Evolutionary conservation across 495 filamentous ascomycete species (phyloP), one percentile per base, ranked within the genome.

Genomic region (Oidiodendron maius): DNA sequence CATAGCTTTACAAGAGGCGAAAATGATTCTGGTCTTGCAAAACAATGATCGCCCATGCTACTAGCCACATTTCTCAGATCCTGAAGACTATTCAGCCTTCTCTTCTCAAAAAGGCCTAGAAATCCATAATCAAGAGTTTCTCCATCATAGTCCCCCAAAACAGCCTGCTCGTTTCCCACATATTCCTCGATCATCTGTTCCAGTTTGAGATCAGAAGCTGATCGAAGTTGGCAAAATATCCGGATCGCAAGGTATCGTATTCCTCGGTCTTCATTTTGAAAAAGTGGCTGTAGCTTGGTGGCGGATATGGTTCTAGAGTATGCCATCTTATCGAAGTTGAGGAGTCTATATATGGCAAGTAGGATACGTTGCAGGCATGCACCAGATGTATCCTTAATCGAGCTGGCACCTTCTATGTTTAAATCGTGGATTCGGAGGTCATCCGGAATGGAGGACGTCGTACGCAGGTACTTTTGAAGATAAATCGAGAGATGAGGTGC

Each of bases 161-260:
- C 73, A 16, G 76, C 69, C 36, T 79, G 78, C 39, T 71, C 56
- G 11, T 56, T 60, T 42, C 75, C 77, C 21, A 87, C 67, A 66
- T 91, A 72, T 54, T 73, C 67, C 40, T 67, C 62, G 32, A 94
- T 60, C 64, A 94, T 83, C 17, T 75, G 74, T 54, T 90, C 78
- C 41, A 84, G 71, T 24, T 86, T 83, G 46, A 74, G 65, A 65
- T 99, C 94, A 1, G 91, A 81, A n/a, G 83, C 85, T 51, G 82
- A 78, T 58, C 91, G 76, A 58, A 87, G 84, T 37, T 86, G 69
- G 61, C 83, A 86, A 59, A 95, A 80, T 46, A 87, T 76, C 63
- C 87, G 76, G 40, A 95, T 74, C 12, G 89, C 83, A 41, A 99
- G 72, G 63, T 89, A 97, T 63, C 85, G 76, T 15, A 94, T 76